These are phyloP conservation scores for Fraxinus sp. DNA, from an alignment of 305 asterid species.

Conservation along the genomic window DNA sequence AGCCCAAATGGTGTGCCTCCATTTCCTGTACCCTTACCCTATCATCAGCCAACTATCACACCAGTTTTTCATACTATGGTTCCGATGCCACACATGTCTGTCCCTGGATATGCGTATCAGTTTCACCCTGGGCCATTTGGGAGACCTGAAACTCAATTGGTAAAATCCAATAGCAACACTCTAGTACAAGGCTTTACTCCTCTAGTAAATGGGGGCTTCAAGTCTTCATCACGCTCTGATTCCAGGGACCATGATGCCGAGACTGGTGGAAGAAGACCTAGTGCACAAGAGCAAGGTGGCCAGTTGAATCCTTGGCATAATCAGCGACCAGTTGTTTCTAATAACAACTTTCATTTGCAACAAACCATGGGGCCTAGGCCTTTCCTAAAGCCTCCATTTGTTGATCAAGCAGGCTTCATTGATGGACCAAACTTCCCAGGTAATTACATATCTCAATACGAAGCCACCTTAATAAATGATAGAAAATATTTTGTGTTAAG, in stretches of 20 bases:
- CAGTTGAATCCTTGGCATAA: constrained; percentile 42
- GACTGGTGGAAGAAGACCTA: constrained; percentile 52
- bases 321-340: constrained; percentile 50
- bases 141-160: constrained; percentile 44
- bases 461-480: background rate
- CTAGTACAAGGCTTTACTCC: constrained; percentile 51
- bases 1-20: constrained; percentile 54
- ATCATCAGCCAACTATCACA: constrained; percentile 42
- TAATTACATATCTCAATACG: constrained; percentile 29
- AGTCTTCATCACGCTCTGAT: constrained; percentile 44
- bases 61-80: constrained; percentile 58
- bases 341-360: constrained; percentile 48
- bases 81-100: constrained; percentile 47
- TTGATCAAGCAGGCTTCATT: constrained; percentile 48
- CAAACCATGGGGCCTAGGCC: constrained; percentile 63
- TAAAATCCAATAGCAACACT: constrained; percentile 49
- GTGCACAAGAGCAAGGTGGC: constrained; percentile 42
- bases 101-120: constrained; percentile 61
- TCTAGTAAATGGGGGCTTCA: constrained; percentile 48
- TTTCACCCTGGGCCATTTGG: constrained; percentile 45
- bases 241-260: constrained; percentile 42
- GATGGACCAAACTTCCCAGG: constrained; percentile 64
- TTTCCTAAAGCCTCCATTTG: constrained; percentile 55
- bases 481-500: background rate
- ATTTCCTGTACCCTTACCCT: constrained; percentile 49